Base-by-base conservation (phyloP, 2,329 filamentous ascomycete species). In the Xylariomycetidae sp. region DNA sequence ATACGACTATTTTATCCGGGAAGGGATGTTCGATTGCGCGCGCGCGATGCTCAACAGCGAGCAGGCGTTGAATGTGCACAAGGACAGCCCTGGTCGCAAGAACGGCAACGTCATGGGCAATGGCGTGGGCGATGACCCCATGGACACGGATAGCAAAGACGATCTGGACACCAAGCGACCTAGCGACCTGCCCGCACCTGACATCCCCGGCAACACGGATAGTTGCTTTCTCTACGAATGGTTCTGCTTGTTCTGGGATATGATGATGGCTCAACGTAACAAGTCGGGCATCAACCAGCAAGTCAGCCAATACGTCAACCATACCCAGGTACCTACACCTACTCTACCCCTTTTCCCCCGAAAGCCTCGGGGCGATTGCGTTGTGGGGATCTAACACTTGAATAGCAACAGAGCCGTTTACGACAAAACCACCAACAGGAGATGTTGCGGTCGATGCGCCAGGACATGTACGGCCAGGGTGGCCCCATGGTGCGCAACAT, bases 201-300 rank as follows among this genome's bases (percentile, higher is more conserved):
- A 78, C 42, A 67, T 87, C 5, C 78, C 80, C 10, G 73, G 74
- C 30, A 69, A 70, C 40, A 73, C 73, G 34, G 83, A 82, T 50
- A 84, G 76, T 42, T 86, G 85, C 17, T 96, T 98, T 53, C 70
- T 98, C n/a, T 83, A 87, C 48, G 92, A 96, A 53, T 98, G 92
- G 92, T 98, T 93, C 68, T 86, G 82, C 54, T 74, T 95, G 32
- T 98, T 98, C 60, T 96, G 88, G 88, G 92, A 98, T 53, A 87
- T 96, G 49, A 93, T 85, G 61, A 79, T 79, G 54, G 86, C 87
- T 35, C 85, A 90, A 56, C 83, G 86, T 53, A 76, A 72, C 51
- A 81, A 79, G 58, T 56, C 53, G 28, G 76, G 74, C 34, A 72
- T 72, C 35, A 23, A 23, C 12, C 61, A 66, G 17, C 73, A 74